Evolutionary conservation across 345 rosid species (phyloP).

Genomic region (Salix udensis): DNA sequence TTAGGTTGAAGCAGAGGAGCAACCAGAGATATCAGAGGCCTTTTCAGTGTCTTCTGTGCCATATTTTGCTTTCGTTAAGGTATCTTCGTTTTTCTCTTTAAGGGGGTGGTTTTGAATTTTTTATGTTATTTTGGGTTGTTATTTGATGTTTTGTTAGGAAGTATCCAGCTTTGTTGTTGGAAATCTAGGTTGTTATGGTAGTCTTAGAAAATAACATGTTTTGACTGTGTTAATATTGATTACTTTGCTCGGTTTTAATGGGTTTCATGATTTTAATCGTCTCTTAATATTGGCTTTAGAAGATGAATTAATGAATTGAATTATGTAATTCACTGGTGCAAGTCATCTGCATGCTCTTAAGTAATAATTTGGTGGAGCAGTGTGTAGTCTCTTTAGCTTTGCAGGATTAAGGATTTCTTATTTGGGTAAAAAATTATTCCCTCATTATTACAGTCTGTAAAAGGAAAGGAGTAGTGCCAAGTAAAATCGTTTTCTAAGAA

Average conservation of each 20-base stretch:
- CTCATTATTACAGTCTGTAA: no score
- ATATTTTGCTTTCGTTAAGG: slow-evolving; percentile 84
- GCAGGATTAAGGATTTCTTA: not conserved
- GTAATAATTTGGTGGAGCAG: not conserved
- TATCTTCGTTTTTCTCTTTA: slow-evolving; percentile 8
- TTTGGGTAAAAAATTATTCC: no score
- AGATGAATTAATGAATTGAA: not conserved
- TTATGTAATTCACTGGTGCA: not conserved
- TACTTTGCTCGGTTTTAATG: not conserved
- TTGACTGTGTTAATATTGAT: not conserved
- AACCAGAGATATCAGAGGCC: slow-evolving; percentile 82
- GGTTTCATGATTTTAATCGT: not conserved
- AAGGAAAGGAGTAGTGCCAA: not conserved
- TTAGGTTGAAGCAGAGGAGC: slow-evolving; percentile 97
- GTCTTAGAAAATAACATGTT: not conserved
- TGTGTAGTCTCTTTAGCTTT: no score
- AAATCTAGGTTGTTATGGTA: not conserved
- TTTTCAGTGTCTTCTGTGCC: slow-evolving; percentile 89
- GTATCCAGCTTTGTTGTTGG: not conserved
- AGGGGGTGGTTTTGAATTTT: not conserved
- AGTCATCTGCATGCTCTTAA: not conserved
- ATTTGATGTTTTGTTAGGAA: not conserved
- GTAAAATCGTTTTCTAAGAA: not conserved
- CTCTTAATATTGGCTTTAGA: not conserved
- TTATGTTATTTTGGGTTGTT: not conserved